Percentiles rank a stretch among this genome's conserved stretches.
Evolutionary conservation across 1,139 yeast genomes (phyloP).

Genomic region (Yamadazyma spencermartinsiae): DNA sequence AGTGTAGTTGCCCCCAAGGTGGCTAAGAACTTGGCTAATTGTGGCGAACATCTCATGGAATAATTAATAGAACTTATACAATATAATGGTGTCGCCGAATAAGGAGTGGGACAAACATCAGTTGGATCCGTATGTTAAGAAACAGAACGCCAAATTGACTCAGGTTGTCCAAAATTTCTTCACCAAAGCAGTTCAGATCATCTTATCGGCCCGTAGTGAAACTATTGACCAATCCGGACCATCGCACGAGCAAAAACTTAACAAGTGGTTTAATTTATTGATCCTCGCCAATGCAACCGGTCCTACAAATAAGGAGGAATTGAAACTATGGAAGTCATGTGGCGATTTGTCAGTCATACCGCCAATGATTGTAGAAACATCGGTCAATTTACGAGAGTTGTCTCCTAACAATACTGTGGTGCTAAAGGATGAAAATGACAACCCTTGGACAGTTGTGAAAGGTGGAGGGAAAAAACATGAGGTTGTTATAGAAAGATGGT

Average conservation of each 20-base stretch:
- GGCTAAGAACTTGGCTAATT: too few relatives aligned
- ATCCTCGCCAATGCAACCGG: slow-evolving; percentile 32
- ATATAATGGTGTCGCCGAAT: slow-evolving; percentile 19
- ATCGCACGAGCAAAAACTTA: slow-evolving; percentile 22
- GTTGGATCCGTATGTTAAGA: slow-evolving; percentile 23
- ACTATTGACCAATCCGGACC: slow-evolving; percentile 5
- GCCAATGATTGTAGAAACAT: slow-evolving; percentile 84
- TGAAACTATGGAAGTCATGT: slow-evolving; percentile 57
- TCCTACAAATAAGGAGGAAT: slow-evolving; percentile 53
- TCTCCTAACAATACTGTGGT: slow-evolving; percentile 62
- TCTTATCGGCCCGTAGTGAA: slow-evolving; percentile 21
- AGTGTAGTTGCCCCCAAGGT: too few relatives aligned
- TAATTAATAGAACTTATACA: neutral
- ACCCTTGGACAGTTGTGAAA: slow-evolving; percentile 43
- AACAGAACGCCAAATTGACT: slow-evolving; percentile 35
- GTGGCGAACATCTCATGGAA: too few relatives aligned
- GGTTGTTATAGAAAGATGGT: slow-evolving; percentile 90
- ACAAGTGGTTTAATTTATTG: slow-evolving; percentile 73
- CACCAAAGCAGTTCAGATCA: slow-evolving; percentile 65
- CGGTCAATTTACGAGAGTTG: slow-evolving; percentile 66
- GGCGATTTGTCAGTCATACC: slow-evolving; percentile 50
- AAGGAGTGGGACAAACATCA: slow-evolving; percentile 13
- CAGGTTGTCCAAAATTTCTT: slow-evolving; percentile 68
- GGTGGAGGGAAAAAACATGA: slow-evolving; percentile 61
- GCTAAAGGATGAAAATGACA: slow-evolving; percentile 48